Base-by-base conservation (phyloP, 2,329 filamentous ascomycete genomes). In the Fusarium nanum region DNA sequence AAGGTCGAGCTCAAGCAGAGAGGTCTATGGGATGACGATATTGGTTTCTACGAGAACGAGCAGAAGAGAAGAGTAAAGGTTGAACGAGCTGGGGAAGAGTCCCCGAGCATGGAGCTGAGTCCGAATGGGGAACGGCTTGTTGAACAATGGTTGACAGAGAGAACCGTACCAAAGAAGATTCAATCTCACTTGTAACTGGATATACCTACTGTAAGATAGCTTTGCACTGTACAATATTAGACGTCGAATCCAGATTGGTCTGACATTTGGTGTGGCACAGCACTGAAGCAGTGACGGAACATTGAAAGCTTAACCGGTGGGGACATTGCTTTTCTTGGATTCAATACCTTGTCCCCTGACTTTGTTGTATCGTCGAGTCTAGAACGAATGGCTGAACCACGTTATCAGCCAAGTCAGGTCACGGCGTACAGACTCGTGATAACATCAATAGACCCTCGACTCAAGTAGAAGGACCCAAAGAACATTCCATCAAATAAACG, bases 1-100 rank as follows among this genome's bases (percentile, higher is more conserved):
- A 81, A 79, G 71, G 42, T 82, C 5, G 85, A 88, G 74, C 70
- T 84, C 18, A 81, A 79, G 62, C 79, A 84, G 67, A 78, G 81
- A 22, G 73, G 68, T 53, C 76, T 73, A 37, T 83, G 82, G 81
- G 83, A 85, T 59, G 76, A 80, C 2, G 78, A 83, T 7, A 72
- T 77, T 32, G 76, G 78, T 12, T 76, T 64, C 6, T 77, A 70
- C 70, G 75, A 76, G 5, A 74, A 72, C 2, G 82, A 83, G 70
- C 78, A 77, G 2, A 60, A 72, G 18, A 75, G 76, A 23, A 76
- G 83, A 52, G 78, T 88, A 10, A 79, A 78, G 53, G 63, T 81
- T 4, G 53, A 75, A 7, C 79, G 82, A 11, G 76, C 81, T 8
- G 84, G 81, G 0, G 60, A 72, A 11, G 78, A 78, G 30, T 73